phyloP scores from a whole-genome alignment of 768 basidiomycete species.

The Cystofilobasidium bisporidii region DNA sequence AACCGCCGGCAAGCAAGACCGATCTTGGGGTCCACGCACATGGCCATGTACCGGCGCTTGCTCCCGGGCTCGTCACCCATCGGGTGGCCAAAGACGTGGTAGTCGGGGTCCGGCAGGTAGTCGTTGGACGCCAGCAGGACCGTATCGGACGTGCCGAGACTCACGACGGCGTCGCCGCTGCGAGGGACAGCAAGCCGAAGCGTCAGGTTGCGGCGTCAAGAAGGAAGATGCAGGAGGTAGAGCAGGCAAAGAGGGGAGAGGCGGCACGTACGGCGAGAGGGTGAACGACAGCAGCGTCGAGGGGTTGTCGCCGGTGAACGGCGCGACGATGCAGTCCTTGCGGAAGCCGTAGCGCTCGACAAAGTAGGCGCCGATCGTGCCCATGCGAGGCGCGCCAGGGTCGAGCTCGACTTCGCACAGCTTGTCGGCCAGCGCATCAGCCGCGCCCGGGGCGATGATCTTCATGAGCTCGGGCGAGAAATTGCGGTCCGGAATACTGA shows the following conservation, averaged over 20 bases:
- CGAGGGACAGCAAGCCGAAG: not conserved
- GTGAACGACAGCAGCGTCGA: slow-evolving; percentile 51
- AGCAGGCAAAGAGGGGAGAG: not conserved
- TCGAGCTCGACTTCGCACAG: slow-evolving; percentile 67
- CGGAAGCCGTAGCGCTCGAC: slow-evolving; percentile 64
- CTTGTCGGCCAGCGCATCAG: slow-evolving; percentile 51
- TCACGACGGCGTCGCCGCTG: slow-evolving; percentile 66
- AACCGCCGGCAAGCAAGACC: not conserved
- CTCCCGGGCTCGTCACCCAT: slow-evolving; percentile 44
- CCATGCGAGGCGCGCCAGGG: slow-evolving; percentile 55
- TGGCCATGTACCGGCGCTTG: slow-evolving; percentile 54
- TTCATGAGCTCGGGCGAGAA: slow-evolving; percentile 8
- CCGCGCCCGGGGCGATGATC: not conserved
- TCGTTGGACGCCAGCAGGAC: slow-evolving; percentile 56
- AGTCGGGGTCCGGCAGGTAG: slow-evolving; percentile 41
- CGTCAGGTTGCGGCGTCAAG: not conserved
- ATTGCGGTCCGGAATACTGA: slow-evolving; percentile 15
- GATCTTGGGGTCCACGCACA: slow-evolving; percentile 35
- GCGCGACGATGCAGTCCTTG: slow-evolving; percentile 65
- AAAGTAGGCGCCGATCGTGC: slow-evolving; percentile 61
- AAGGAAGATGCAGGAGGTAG: not conserved
- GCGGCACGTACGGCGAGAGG: slow-evolving; percentile 41
- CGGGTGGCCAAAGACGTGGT: slow-evolving; percentile 43
- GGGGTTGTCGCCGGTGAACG: slow-evolving; percentile 85
- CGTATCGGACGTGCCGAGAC: slow-evolving; percentile 80